Evolutionary conservation across 768 basidiomycete genomes (phyloP).

Genomic region (Paxillus ammoniavirescens): DNA sequence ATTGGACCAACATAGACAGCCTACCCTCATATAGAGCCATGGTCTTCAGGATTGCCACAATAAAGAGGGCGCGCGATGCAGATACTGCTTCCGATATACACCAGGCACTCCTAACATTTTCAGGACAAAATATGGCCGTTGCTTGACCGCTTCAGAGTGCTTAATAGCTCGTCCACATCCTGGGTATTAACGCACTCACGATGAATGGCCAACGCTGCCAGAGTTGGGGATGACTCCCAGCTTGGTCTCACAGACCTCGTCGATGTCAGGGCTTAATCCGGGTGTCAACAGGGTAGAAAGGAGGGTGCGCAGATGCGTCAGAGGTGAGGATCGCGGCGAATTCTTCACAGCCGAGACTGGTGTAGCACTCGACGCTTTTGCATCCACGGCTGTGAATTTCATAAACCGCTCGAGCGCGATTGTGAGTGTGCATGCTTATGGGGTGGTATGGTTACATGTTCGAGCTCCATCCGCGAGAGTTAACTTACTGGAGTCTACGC

Average conservation of each 20-base stretch:
- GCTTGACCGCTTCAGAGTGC: conserved; percentile 22
- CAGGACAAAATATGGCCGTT: conserved; percentile 41
- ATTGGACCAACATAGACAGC: conserved; percentile 1
- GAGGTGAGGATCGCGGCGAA: conserved; percentile 39
- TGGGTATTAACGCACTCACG: conserved; percentile 35
- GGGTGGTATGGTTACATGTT: conserved; percentile 22
- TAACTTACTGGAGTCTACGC: conserved; percentile 23
- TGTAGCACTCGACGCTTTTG: conserved; percentile 50
- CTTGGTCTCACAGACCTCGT: conserved; percentile 60
- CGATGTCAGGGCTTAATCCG: conserved; percentile 68
- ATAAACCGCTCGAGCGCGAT: conserved; percentile 54
- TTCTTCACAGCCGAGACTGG: conserved; percentile 34
- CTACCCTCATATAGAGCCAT: conserved; percentile 75
- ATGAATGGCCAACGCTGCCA: conserved; percentile 45
- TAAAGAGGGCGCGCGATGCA: conserved; percentile 64
- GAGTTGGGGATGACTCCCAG: conserved; percentile 46
- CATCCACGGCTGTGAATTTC: conserved; percentile 45
- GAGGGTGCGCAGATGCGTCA: conserved; percentile 56
- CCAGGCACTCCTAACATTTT: conserved; percentile 54
- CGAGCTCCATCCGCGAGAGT: conserved; percentile 8
- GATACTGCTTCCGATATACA: conserved; percentile 69
- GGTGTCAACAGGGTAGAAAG: conserved; percentile 67
- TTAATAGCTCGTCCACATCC: neutral
- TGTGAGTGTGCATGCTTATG: conserved; percentile 46
- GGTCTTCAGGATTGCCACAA: conserved; percentile 65